Base-by-base conservation (phyloP, 768 basidiomycete genomes). In the Mycena filopes region DNA sequence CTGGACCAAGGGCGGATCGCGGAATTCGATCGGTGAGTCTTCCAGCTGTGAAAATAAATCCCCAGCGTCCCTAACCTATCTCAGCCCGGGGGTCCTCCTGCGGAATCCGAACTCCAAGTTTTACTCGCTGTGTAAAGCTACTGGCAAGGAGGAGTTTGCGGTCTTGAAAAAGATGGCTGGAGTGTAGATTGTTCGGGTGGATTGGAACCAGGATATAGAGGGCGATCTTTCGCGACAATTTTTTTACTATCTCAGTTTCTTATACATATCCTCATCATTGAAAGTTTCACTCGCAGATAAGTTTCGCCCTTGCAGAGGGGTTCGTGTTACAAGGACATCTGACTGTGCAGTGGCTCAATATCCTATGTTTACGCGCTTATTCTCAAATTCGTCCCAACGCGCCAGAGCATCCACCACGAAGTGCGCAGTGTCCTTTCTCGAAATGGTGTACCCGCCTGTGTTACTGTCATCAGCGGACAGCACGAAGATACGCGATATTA, bases 1-100 rank as follows among this genome's bases (percentile, higher is more conserved):
- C 82, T 95, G 26, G 93, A 94, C 49, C 83, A 92, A 73, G 94
- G 94, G 6, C 84, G 84, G 2, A 92, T 96, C 47, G 83, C 85
- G 6, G 94, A 95, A 71, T 95, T 90, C 70, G 91, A 91, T 72
- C 83, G 75, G 81, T 85, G 63, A 36, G 81, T 73, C 25, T 49
- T 31, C 4, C n/a, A 33, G 12, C 20, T 53, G 16, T 10, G 51
- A 15, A 20, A 28, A 23, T 29, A 54, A 48, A n/a, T n/a, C n/a
- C 21, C n/a, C 43, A n/a, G 18, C 23, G 26, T 8, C 20, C 55
- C 58, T 33, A 55, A 51, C 56, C 54, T 53, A 36, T 11, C 46
- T 36, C 47, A 85, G 87, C 51, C 91, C 92, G 1, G 80, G 77
- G 0, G 77, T 75, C 1, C 78, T 93, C 54, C 81, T 94, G 23